Conservation (phyloP, 2,329 filamentous ascomycete species). For the Arthrinium phaeospermum region DNA sequence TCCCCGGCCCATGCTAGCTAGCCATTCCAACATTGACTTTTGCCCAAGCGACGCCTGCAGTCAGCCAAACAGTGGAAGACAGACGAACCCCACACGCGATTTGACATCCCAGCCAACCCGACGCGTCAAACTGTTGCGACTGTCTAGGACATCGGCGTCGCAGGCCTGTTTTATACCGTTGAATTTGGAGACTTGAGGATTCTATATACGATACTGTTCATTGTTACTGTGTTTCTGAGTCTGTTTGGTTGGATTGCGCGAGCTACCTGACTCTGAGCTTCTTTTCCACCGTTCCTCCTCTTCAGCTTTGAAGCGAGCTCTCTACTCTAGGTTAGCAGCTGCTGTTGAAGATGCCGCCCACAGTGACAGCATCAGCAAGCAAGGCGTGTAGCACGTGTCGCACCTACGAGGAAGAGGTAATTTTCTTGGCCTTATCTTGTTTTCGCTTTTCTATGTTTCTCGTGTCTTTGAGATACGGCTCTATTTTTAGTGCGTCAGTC, state of each 20-base stretch:
- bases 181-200: background rate
- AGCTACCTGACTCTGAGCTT: background rate
- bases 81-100: background rate
- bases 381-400: background rate
- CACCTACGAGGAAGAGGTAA: background rate
- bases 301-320: background rate
- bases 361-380: background rate
- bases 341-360: constrained; percentile 2
- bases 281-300: background rate
- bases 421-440: background rate
- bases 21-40: background rate
- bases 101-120: background rate
- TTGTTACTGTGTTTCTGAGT: background rate
- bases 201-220: background rate
- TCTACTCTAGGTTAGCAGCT: background rate
- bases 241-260: background rate
- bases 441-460: background rate
- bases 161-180: background rate
- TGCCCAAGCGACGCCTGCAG: background rate
- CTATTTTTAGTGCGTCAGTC: background rate
- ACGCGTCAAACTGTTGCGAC: background rate
- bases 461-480: background rate
- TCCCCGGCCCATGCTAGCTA: background rate
- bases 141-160: background rate
- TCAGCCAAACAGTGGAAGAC: background rate